Evolutionary conservation across 768 basidiomycete species (phyloP).

Genomic region (Termitomyces sp.): DNA sequence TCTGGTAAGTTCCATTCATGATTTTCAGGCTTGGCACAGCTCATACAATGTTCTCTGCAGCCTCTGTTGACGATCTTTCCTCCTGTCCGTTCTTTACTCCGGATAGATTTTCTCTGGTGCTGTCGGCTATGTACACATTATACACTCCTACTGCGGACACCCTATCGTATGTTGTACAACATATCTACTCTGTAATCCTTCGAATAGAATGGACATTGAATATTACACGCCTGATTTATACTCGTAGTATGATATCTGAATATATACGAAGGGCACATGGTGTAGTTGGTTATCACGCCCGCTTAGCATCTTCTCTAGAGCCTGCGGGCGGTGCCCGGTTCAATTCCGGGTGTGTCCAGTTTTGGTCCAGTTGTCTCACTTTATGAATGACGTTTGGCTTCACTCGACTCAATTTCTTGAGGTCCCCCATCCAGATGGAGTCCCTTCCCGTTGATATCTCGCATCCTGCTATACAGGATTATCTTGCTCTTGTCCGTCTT

Average conservation of each 20-base stretch:
- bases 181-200: background rate
- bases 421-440: conserved; percentile 38
- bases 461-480: conserved; percentile 62
- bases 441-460: conserved; percentile 54
- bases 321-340: conserved; percentile 27
- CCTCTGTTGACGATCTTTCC: background rate
- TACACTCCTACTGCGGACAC: background rate
- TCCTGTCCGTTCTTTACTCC: background rate
- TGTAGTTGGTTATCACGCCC: conserved; percentile 33
- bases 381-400: conserved; percentile 1
- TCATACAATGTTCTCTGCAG: background rate
- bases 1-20: background rate
- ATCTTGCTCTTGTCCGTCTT: conserved; percentile 65
- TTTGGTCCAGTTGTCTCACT: conserved; percentile 6
- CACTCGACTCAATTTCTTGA: background rate
- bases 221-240: too few species aligned
- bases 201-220: too few species aligned
- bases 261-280: conserved; percentile 21
- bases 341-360: conserved; percentile 28
- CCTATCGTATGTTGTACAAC: background rate
- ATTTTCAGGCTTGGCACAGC: background rate
- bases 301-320: conserved; percentile 20
- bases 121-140: conserved; percentile 2
- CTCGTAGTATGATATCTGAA: too few species aligned
- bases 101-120: background rate